A percentile compares a stretch with the other conserved stretches of the same genome.
Conservation (phyloP, 768 basidiomycete species). For the Amanita rubescens region DNA sequence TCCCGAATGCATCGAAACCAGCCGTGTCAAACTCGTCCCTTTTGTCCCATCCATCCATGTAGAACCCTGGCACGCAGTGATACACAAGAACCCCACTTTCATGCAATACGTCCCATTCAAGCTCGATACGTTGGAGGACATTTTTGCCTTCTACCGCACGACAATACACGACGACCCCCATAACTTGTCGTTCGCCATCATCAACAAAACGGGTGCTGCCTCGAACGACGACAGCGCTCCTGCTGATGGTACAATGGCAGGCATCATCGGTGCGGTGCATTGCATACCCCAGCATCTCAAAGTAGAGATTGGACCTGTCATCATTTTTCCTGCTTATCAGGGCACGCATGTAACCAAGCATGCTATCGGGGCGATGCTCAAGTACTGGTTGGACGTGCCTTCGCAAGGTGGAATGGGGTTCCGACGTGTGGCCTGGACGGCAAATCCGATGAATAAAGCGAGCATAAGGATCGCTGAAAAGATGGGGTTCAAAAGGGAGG, state of each 20-base stretch:
- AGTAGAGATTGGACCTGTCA: conserved; percentile 42
- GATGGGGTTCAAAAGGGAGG: conserved; percentile 48
- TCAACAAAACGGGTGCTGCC: conserved; percentile 33
- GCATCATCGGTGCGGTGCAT: conserved; percentile 39
- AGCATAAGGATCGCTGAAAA: conserved; percentile 42
- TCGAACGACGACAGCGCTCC: conserved; percentile 9
- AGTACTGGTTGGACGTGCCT: conserved; percentile 30
- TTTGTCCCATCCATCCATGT: conserved; percentile 32
- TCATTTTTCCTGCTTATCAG: conserved; percentile 42
- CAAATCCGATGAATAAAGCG: conserved; percentile 35
- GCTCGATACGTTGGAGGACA: conserved; percentile 20
- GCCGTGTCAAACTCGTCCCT: conserved; percentile 34
- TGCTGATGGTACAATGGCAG: conserved; percentile 29
- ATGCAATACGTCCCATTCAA: conserved; percentile 34
- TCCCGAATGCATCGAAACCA: conserved; percentile 28
- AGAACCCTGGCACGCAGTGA: conserved; percentile 17
- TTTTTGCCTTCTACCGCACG: conserved; percentile 22
- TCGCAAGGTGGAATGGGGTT: conserved; percentile 39
- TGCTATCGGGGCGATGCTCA: conserved; percentile 34
- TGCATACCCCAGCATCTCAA: conserved; percentile 23
- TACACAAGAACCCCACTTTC: conserved; percentile 22
- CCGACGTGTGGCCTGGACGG: conserved; percentile 48
- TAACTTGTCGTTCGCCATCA: conserved; percentile 34
- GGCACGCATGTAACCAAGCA: conserved; percentile 41
- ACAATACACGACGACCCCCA: conserved; percentile 20